These are phyloP conservation scores for Flaveria floridana DNA, from an alignment of 140 eudicot species.

Conservation along the genomic window DNA sequence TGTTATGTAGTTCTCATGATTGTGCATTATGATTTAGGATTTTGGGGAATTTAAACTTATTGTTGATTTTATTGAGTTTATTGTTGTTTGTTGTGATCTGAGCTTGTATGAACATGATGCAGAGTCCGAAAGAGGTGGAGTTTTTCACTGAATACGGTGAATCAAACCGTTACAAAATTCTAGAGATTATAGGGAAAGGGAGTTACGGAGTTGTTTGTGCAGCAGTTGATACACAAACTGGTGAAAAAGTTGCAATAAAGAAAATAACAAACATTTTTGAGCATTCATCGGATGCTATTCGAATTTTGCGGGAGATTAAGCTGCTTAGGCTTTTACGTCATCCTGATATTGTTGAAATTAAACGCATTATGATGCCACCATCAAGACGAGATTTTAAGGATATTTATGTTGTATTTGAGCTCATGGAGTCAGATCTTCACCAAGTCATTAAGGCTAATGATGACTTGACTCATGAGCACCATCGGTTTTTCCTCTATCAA, in stretches of 20 bases:
- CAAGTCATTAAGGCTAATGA: conserved; percentile 94
- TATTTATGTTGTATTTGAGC: conserved; percentile 87
- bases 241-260: conserved; percentile 91
- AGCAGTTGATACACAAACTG: conserved; percentile 81
- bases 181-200: conserved; percentile 79
- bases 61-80: neutral
- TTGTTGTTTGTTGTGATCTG: neutral
- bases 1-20: neutral
- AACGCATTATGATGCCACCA: conserved; percentile 87
- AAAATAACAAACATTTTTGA: conserved; percentile 82
- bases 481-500: conserved; percentile 81
- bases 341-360: conserved; percentile 90
- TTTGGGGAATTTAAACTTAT: neutral
- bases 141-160: conserved; percentile 86
- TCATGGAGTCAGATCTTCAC: conserved; percentile 91
- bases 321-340: conserved; percentile 79
- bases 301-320: conserved; percentile 84
- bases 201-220: conserved; percentile 97
- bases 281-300: conserved; percentile 85
- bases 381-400: conserved; percentile 83
- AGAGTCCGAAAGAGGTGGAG: conserved; percentile 64
- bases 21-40: neutral
- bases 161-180: conserved; percentile 65
- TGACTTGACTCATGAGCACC: conserved; percentile 84
- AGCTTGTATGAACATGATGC: conserved; percentile 20